A percentile compares a stretch with the other conserved stretches of the same genome.
Conservation (phyloP, 1,284 basidiomycete genomes). For the Thecaphora frezii region DNA sequence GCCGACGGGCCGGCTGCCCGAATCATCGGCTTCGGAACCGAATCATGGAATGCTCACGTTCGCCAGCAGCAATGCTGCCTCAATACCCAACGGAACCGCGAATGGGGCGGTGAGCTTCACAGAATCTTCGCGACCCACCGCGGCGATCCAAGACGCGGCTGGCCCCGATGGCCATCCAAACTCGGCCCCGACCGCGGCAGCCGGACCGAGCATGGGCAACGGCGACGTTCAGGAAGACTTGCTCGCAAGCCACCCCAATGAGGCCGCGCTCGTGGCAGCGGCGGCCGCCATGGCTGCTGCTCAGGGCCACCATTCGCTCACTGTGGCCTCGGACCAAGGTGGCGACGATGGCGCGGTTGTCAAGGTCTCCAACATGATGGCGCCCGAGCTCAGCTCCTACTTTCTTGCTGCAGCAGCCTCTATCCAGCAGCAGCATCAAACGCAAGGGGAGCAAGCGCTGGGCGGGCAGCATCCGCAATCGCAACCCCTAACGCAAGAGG, state of each 20-base stretch:
- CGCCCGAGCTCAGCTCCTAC: constrained; percentile 29
- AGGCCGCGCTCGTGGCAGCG: constrained; percentile 28
- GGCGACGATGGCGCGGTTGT: neutral
- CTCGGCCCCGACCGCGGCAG: too few relatives aligned
- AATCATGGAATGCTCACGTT: too few relatives aligned
- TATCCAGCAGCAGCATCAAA: constrained; percentile 32
- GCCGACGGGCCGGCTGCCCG: too few relatives aligned
- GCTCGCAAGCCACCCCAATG: constrained; percentile 7
- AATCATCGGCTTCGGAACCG: too few relatives aligned
- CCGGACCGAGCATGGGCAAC: too few relatives aligned
- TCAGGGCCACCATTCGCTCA: constrained; percentile 5
- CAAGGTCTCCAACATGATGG: neutral
- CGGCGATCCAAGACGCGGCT: too few relatives aligned
- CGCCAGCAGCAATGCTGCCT: too few relatives aligned
- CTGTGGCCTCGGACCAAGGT: neutral
- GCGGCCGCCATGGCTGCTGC: constrained; percentile 36
- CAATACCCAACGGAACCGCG: too few relatives aligned
- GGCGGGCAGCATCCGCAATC: neutral
- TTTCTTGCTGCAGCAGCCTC: constrained; percentile 38
- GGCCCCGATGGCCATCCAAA: too few relatives aligned
- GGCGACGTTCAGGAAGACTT: neutral
- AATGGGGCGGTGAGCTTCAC: too few relatives aligned
- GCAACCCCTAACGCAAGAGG: neutral
- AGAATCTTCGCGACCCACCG: too few relatives aligned
- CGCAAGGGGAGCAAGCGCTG: constrained; percentile 5